Evolutionary conservation across 371 early-diverging fungal species (phyloP).

Genomic region (Mucor velutinosus): DNA sequence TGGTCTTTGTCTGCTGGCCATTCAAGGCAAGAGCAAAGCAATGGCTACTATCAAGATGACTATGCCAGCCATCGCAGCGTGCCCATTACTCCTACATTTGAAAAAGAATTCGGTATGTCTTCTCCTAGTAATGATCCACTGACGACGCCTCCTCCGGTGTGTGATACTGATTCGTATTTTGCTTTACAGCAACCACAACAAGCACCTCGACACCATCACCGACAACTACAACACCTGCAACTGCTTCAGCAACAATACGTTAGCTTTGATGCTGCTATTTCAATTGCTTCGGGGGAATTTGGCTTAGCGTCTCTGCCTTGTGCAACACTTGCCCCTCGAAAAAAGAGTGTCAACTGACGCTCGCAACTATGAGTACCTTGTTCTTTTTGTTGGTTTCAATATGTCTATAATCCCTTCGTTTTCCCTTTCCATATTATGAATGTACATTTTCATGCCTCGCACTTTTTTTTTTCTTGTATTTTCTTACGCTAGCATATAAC

Average conservation of each 20-base stretch:
- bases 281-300: background rate
- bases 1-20: background rate
- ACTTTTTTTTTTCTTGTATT: background rate
- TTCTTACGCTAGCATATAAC: background rate
- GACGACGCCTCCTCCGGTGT: background rate
- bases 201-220: background rate
- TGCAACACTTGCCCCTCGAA: background rate
- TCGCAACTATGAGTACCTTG: background rate
- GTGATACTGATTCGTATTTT: conserved; percentile 3
- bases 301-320: background rate
- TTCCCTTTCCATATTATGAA: background rate
- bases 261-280: background rate
- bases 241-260: background rate
- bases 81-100: background rate
- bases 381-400: background rate
- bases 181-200: background rate
- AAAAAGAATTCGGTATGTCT: background rate
- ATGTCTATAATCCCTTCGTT: background rate
- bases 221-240: background rate
- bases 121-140: background rate
- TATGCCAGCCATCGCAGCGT: background rate
- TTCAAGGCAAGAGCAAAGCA: background rate
- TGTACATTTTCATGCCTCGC: background rate
- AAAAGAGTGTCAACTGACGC: background rate
- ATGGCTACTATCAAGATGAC: background rate